Percentiles rank a stretch among this genome's conserved stretches.
Conservation (phyloP, 768 basidiomycete genomes). For the Steccherinum ochraceum region DNA sequence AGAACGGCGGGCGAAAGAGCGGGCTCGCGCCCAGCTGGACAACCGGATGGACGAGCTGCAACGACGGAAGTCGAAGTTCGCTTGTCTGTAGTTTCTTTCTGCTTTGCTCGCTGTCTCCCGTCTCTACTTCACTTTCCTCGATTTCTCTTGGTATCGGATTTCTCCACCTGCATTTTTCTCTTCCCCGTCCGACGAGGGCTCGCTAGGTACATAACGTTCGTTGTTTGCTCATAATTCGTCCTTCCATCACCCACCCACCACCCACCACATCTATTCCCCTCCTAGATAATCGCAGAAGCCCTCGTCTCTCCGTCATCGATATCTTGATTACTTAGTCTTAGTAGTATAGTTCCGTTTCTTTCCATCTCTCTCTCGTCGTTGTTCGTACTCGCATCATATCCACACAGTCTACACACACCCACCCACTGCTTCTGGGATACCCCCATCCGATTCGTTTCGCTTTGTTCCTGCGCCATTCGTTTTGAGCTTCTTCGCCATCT, state of each 20-base stretch:
- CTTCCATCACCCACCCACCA: neutral
- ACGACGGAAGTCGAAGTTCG: slow-evolving; percentile 88
- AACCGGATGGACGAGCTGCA: slow-evolving; percentile 80
- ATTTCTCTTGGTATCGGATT: neutral
- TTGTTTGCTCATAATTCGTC: neutral
- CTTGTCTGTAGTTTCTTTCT: slow-evolving; percentile 55
- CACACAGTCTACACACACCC: too few species aligned
- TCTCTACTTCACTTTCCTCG: neutral
- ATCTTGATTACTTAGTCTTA: neutral
- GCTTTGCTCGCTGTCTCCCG: neutral
- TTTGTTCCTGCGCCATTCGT: neutral
- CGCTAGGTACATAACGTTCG: neutral
- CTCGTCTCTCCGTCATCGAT: slow-evolving; percentile 1
- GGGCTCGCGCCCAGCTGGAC: slow-evolving; percentile 81
- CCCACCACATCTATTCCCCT: neutral
- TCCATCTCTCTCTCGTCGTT: slow-evolving; percentile 4
- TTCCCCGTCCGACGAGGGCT: neutral
- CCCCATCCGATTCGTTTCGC: neutral
- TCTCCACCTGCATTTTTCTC: neutral
- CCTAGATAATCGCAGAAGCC: slow-evolving; percentile 1
- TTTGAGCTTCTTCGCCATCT: too few species aligned
- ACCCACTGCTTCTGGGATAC: neutral
- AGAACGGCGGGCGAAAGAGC: slow-evolving; percentile 85
- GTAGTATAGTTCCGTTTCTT: neutral
- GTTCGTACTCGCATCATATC: neutral